Conservation (phyloP, 129 eudicot genomes). For the Flaveria trinervia region DNA sequence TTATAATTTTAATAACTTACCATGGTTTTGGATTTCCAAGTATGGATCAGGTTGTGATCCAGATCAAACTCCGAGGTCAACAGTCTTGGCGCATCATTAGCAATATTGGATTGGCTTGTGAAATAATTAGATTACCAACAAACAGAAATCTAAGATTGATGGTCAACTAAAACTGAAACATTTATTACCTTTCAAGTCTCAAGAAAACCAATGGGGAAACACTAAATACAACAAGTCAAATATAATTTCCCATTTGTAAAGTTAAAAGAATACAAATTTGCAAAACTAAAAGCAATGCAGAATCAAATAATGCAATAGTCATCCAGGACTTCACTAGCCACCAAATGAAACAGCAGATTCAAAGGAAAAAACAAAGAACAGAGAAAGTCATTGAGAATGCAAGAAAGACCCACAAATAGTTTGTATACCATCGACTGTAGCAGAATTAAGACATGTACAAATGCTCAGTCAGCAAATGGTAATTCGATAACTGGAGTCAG, state of each 20-base stretch:
- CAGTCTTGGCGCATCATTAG: background rate
- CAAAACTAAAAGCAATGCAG: slow-evolving; percentile 19
- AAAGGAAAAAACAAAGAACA: slow-evolving; percentile 4
- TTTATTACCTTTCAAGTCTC: slow-evolving; percentile 29
- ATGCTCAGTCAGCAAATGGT: slow-evolving; percentile 38
- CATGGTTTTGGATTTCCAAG: slow-evolving; percentile 6
- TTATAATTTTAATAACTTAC: slow-evolving; percentile 19
- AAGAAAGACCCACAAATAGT: slow-evolving; percentile 31
- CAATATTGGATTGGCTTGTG: background rate
- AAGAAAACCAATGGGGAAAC: slow-evolving; percentile 17
- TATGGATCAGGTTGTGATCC: background rate
- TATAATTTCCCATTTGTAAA: slow-evolving; percentile 19
- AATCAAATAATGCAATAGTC: slow-evolving; percentile 25
- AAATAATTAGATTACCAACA: background rate
- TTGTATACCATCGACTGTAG: slow-evolving; percentile 32
- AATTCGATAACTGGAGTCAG: slow-evolving; percentile 12
- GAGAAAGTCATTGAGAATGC: slow-evolving; percentile 18
- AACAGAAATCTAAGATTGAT: background rate
- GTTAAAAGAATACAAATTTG: slow-evolving; percentile 33
- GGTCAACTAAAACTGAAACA: slow-evolving; percentile 16
- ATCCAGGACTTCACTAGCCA: slow-evolving; percentile 19
- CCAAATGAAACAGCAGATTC: slow-evolving; percentile 11
- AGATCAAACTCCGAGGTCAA: background rate
- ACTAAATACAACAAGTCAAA: slow-evolving; percentile 21
- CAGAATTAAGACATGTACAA: slow-evolving; percentile 43